Evolutionary conservation across 192 early-diverging fungal genomes (phyloP), one percentile per base, ranked within the genome.

Genomic region (Coemansia sp.): DNA sequence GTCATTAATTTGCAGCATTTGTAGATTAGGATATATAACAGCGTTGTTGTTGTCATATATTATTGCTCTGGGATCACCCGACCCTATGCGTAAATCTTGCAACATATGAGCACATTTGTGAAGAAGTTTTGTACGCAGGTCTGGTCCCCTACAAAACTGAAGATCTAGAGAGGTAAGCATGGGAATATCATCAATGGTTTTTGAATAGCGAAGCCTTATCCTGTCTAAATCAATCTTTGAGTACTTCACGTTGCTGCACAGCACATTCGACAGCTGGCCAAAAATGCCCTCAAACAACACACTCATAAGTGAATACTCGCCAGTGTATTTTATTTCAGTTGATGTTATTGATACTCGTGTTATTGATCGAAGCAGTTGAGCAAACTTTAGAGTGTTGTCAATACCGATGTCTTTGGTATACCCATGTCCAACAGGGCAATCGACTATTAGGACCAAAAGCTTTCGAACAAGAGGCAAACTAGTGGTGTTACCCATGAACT

Each of bases 11-110:
- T 46, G 41, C 63, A 66, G 29, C n/a, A 36, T 12, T 16, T 66
- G 46, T 43, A 66, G 24, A n/a, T 44, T 66, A 38, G 64, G 41
- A 18, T 66, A 66, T 7, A 18, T 9, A 18, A 60, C 57, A 60
- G 31, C 18, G 18, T 36, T 60, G 13, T n/a, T 8, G 31, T n/a
- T 8, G 13, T 12, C 57, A 7, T 60, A 31, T 20, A 36, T 16
- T 12, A 53, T 20, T 27, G 50, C 50, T 24, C 50, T 53, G n/a
- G 20, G 3, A 12, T 27, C 1, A 10, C 22, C 22, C 2, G 50
- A 24, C 1, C 10, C 11, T 4, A 53, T 27, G 20, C 50, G 20
- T 7, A 53, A 53, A 53, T 12, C 22, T 24, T 27, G 10, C n/a
- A 53, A 24, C 1, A 10, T 53, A 3, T 7, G 10, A 53, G 57